phyloP scores from a whole-genome alignment of 2,329 filamentous ascomycete genomes.

The Pezizomycotina sp. region DNA sequence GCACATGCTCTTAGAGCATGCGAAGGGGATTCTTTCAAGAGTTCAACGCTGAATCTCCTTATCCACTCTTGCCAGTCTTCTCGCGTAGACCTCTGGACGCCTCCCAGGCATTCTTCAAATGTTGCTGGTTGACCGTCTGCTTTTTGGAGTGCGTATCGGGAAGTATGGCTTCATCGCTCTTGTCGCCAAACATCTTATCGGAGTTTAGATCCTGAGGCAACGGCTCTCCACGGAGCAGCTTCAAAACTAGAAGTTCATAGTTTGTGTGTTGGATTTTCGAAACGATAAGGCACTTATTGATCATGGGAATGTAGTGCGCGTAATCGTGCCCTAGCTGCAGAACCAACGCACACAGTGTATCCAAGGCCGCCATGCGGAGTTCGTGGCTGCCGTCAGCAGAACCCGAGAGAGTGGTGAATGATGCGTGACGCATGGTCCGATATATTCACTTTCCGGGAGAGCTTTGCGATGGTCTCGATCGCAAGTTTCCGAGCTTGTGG shows the following conservation, averaged over 20 bases:
- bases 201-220: conserved; percentile 89
- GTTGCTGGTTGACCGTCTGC: conserved; percentile 90
- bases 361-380: conserved; percentile 66
- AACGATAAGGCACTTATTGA: conserved; percentile 65
- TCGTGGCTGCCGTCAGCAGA: conserved; percentile 54
- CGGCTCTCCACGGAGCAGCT: conserved; percentile 84
- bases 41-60: conserved; percentile 82
- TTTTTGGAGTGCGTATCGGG: conserved; percentile 83
- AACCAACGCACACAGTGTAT: conserved; percentile 87
- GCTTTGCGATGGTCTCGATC: conserved; percentile 85
- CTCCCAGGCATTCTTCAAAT: conserved; percentile 94
- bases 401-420: conserved; percentile 78
- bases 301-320: conserved; percentile 77
- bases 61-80: conserved; percentile 99
- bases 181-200: conserved; percentile 56
- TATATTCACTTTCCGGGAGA: conserved; percentile 90
- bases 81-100: conserved; percentile 91
- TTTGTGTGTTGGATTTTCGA: conserved; percentile 78
- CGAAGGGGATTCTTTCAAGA: conserved; percentile 88
- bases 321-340: conserved; percentile 94
- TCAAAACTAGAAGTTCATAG: conserved; percentile 80
- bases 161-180: conserved; percentile 62
- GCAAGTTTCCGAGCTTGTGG: conserved; percentile 65
- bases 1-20: conserved; percentile 89
- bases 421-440: conserved; percentile 95